These are phyloP conservation scores for Spiromastix sp. DNA, from an alignment of 2,329 filamentous ascomycete species.

Conservation along the genomic window DNA sequence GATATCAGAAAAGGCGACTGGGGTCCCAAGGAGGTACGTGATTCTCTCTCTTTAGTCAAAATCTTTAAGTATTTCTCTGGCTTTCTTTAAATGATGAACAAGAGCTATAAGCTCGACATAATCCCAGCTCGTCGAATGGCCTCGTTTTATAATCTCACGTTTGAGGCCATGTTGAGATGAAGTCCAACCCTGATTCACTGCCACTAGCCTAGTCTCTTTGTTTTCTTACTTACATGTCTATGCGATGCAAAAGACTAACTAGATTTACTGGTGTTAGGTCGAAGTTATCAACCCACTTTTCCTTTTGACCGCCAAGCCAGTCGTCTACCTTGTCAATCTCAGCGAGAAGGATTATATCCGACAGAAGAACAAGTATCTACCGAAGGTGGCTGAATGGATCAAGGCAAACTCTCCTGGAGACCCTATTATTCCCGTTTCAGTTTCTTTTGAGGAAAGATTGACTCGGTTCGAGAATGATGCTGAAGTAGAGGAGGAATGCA, in stretches of 20 bases:
- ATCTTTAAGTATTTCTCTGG: constrained; percentile 31
- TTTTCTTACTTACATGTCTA: constrained; percentile 9
- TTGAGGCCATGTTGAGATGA: constrained; percentile 81
- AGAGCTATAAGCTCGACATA: constrained; percentile 90
- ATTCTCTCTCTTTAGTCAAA: constrained; percentile 12
- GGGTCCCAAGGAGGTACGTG: constrained; percentile 80
- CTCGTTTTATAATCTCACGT: constrained; percentile 59
- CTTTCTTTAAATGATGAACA: constrained; percentile 71
- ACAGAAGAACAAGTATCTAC: constrained; percentile 98
- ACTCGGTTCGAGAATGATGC: constrained; percentile 68
- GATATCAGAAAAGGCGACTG: constrained; percentile 87
- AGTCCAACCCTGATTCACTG: constrained; percentile 55
- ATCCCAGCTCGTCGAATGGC: constrained; percentile 99
- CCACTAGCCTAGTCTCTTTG: constrained; percentile 11
- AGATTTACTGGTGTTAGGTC: constrained; percentile 48
- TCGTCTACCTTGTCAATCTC: constrained; percentile 93
- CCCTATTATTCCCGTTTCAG: constrained; percentile 85
- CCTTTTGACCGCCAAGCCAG: constrained; percentile 90
- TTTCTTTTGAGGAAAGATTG: constrained; percentile 85
- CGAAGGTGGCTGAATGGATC: constrained; percentile 90
- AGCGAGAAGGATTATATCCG: constrained; percentile 95
- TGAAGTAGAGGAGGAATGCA: constrained; percentile 74
- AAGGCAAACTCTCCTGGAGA: constrained; percentile 82
- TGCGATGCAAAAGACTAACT: constrained; percentile 3
- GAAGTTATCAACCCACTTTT: constrained; percentile 96